Conservation (phyloP, 2,329 filamentous ascomycete genomes). For the Nemania sp. region DNA sequence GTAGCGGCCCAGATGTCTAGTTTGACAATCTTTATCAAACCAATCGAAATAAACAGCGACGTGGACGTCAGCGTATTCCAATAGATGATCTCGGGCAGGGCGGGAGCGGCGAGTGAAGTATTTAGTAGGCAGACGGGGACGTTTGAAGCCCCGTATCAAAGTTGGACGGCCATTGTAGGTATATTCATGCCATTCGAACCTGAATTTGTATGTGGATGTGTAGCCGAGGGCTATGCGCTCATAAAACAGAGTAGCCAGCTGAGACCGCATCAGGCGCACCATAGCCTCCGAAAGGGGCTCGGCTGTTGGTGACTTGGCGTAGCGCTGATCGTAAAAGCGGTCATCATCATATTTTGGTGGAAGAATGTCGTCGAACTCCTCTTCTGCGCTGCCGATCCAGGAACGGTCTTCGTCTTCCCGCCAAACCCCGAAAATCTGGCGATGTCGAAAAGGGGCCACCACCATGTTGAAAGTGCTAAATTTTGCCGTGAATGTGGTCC, state of each 20-base stretch:
- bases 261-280: background rate
- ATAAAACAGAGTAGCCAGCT: background rate
- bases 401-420: too few relatives aligned
- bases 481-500: too few relatives aligned
- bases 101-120: background rate
- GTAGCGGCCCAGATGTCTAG: background rate
- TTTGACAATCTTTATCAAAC: background rate
- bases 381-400: too few relatives aligned
- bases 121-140: background rate
- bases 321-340: background rate
- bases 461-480: too few relatives aligned
- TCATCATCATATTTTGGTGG: too few relatives aligned
- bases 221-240: background rate
- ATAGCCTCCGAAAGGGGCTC: background rate
- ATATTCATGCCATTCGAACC: background rate
- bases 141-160: background rate
- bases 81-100: background rate
- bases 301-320: background rate
- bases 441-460: too few relatives aligned
- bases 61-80: background rate
- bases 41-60: background rate
- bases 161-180: background rate
- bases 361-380: too few relatives aligned
- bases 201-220: background rate
- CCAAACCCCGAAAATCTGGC: too few relatives aligned